These are phyloP conservation scores for Macrotyloma uniflorum DNA, from an alignment of 306 rosid genomes.

Conservation along the genomic window DNA sequence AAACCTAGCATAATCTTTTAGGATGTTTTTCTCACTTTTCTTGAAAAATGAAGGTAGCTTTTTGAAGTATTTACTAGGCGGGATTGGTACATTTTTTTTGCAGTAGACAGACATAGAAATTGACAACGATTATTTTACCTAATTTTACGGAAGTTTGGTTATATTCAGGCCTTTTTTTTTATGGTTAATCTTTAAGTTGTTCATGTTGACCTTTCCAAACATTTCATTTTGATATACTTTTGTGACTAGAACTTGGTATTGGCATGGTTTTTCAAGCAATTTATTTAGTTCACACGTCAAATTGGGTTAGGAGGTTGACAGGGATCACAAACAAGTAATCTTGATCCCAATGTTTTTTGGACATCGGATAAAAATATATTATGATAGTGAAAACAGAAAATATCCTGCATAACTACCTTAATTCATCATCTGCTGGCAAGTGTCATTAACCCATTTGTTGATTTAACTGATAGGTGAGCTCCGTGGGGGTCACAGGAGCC, in stretches of 20 bases:
- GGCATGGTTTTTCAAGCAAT: background rate
- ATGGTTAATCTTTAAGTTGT: background rate
- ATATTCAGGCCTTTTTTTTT: background rate
- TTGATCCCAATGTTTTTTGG: background rate
- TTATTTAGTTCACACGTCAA: background rate
- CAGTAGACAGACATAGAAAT: background rate
- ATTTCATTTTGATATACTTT: background rate
- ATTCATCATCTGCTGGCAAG: slow-evolving; percentile 3
- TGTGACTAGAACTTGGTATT: background rate
- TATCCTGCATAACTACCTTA: background rate
- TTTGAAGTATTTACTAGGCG: slow-evolving; percentile 9
- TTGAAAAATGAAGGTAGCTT: background rate
- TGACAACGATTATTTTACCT: background rate
- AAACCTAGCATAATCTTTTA: background rate
- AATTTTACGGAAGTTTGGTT: background rate
- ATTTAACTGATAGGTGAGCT: slow-evolving; percentile 73
- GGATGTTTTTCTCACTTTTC: background rate
- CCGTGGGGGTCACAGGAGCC: slow-evolving; percentile 90
- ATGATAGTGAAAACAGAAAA: background rate
- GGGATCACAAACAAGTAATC: background rate
- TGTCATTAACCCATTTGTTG: slow-evolving; percentile 4
- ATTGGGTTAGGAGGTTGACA: background rate
- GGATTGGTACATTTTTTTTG: background rate
- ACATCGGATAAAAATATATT: slow-evolving; percentile 24
- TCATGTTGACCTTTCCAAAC: background rate